Conservation (phyloP, 345 rosid genomes). For the Acer yangbiense region DNA sequence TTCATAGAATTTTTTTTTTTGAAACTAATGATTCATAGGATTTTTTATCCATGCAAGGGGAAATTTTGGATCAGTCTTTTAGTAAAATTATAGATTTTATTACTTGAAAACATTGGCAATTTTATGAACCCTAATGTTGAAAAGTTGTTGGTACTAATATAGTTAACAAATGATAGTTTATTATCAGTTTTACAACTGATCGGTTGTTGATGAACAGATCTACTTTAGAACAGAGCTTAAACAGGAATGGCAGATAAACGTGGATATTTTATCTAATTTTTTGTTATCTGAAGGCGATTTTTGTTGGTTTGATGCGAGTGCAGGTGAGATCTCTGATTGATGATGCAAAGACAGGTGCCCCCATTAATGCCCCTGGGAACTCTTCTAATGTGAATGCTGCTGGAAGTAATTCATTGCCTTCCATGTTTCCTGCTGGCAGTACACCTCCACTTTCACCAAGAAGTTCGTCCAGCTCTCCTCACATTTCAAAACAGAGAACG, state of each 20-base stretch:
- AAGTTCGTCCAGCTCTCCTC: conserved; percentile 73
- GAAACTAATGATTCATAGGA: no score
- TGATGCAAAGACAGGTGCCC: conserved; percentile 66
- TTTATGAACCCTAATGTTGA: neutral
- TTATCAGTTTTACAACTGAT: neutral
- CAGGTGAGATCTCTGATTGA: conserved; percentile 78
- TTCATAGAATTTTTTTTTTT: no score
- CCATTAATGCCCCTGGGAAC: conserved; percentile 50
- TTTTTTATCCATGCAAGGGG: neutral
- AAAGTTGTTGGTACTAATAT: neutral
- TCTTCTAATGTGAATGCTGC: conserved; percentile 43
- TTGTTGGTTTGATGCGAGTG: conserved; percentile 13
- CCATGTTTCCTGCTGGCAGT: conserved; percentile 76
- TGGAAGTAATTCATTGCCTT: conserved; percentile 65
- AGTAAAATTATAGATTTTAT: no score
- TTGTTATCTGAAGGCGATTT: neutral
- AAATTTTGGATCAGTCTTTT: neutral
- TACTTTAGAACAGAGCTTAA: no score
- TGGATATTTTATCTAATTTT: neutral
- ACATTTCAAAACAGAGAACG: conserved; percentile 58
- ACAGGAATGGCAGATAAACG: neutral
- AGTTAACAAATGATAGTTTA: neutral
- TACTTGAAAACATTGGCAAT: neutral
- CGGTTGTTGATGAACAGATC: neutral
- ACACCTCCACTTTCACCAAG: conserved; percentile 95